Percentiles rank a stretch among this genome's conserved stretches.
Conservation (phyloP, 1,284 basidiomycete species). For the Agroathelia rolfsii region DNA sequence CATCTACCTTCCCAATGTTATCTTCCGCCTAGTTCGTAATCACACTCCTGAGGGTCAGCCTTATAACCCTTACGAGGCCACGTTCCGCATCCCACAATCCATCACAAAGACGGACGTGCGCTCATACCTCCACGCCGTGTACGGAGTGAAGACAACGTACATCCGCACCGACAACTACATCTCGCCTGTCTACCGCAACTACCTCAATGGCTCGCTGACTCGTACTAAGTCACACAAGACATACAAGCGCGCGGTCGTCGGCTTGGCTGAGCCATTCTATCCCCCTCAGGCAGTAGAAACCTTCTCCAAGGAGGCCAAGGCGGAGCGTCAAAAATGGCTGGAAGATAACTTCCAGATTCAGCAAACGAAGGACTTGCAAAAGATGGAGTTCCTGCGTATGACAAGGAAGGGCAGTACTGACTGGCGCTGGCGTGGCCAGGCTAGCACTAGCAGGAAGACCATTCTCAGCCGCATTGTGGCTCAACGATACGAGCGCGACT, state of each 20-base stretch:
- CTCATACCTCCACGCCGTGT: conserved; percentile 75
- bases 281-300: conserved; percentile 76
- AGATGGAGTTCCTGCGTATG: conserved; percentile 33
- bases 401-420: conserved; percentile 36
- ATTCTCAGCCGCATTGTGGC: too few species aligned
- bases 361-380: conserved; percentile 28
- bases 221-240: conserved; percentile 35
- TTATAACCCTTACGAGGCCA: conserved; percentile 92
- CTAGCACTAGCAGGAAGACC: too few species aligned
- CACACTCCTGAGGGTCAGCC: conserved; percentile 65
- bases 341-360: conserved; percentile 49
- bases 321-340: conserved; percentile 46
- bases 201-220: too few species aligned
- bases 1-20: conserved; percentile 83
- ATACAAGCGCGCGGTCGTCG: conserved; percentile 85
- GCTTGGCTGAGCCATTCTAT: conserved; percentile 84
- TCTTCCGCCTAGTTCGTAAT: conserved; percentile 81
- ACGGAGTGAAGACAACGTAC: conserved; percentile 84
- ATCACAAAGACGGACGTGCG: conserved; percentile 90
- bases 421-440: conserved; percentile 33
- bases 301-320: conserved; percentile 47
- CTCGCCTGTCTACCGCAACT: conserved; percentile 37
- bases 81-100: conserved; percentile 79
- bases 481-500: too few species aligned
- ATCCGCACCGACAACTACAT: conserved; percentile 88